Conservation (phyloP, 2,329 filamentous ascomycete genomes). For the Fusarium poae region DNA sequence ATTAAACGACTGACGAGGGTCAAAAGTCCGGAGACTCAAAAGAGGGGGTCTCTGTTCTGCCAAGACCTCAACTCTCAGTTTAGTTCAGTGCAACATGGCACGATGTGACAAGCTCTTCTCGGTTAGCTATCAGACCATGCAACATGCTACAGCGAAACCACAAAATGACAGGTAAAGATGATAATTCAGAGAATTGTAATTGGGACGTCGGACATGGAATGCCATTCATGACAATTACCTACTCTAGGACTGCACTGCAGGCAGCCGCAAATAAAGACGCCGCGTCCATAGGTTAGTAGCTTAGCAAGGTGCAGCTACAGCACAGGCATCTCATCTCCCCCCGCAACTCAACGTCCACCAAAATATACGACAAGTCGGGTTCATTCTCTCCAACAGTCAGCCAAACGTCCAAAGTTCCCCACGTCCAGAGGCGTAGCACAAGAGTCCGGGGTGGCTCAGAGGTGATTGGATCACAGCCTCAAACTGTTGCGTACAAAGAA, state of each 20-base stretch:
- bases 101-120: slow-evolving; percentile 20
- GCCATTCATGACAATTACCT: not conserved
- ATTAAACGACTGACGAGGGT: slow-evolving; percentile 13
- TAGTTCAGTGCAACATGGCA: slow-evolving; percentile 28
- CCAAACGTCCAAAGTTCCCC: slow-evolving; percentile 17
- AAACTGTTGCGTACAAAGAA: slow-evolving; percentile 30
- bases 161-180: slow-evolving; percentile 34
- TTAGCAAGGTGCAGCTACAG: not conserved
- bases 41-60: not conserved
- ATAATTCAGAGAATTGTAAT: slow-evolving; percentile 11
- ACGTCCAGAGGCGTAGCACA: slow-evolving; percentile 22
- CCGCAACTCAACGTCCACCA: slow-evolving; percentile 7
- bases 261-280: slow-evolving; percentile 1
- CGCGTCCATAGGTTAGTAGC: not conserved
- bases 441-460: slow-evolving; percentile 15
- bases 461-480: slow-evolving; percentile 17
- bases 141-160: slow-evolving; percentile 3
- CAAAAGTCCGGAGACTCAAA: slow-evolving; percentile 9
- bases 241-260: not conserved
- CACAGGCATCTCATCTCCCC: slow-evolving; percentile 13
- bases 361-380: slow-evolving; percentile 8
- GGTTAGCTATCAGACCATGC: slow-evolving; percentile 14
- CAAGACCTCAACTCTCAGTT: slow-evolving; percentile 7
- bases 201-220: slow-evolving; percentile 20
- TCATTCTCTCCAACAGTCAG: slow-evolving; percentile 11